Conservation (phyloP, 805 yeast species). For the Candida railenensis region DNA sequence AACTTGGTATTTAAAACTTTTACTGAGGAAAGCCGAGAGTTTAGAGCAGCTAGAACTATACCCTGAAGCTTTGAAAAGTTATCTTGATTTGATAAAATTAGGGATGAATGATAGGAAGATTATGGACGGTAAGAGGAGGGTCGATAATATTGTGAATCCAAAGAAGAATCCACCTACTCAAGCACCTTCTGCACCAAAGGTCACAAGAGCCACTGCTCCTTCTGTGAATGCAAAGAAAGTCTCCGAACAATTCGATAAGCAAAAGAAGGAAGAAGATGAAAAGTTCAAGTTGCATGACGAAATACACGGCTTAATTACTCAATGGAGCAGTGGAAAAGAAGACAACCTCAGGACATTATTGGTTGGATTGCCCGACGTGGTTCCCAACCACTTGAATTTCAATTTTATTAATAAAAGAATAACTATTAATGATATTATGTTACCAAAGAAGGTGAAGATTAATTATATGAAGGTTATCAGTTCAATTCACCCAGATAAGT, state of each 20-base stretch:
- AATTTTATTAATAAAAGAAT: constrained; percentile 40
- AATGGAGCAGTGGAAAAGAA: constrained; percentile 76
- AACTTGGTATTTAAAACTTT: constrained; percentile 72
- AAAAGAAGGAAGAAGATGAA: constrained; percentile 3
- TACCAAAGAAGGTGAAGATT: constrained; percentile 87
- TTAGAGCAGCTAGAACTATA: constrained; percentile 76
- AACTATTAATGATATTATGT: constrained; percentile 69
- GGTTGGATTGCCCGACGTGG: constrained; percentile 61
- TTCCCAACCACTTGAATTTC: constrained; percentile 43
- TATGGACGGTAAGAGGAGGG: constrained; percentile 82
- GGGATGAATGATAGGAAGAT: constrained; percentile 64
- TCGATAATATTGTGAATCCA: constrained; percentile 65
- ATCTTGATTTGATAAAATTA: constrained; percentile 56
- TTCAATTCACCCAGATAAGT: constrained; percentile 82
- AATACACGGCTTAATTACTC: constrained; percentile 51
- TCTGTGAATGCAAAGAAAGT: neutral
- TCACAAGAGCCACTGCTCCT: constrained; percentile 3
- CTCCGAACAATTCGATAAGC: constrained; percentile 4
- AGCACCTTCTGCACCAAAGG: neutral
- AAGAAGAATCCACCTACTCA: constrained; percentile 20
- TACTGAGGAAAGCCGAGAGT: constrained; percentile 76
- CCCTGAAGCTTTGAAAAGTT: constrained; percentile 58
- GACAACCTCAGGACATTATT: constrained; percentile 78
- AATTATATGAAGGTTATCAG: constrained; percentile 80
- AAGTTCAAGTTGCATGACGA: constrained; percentile 57